phyloP scores from a whole-genome alignment of 2,329 filamentous ascomycete genomes.

The Penicillium nordicum region DNA sequence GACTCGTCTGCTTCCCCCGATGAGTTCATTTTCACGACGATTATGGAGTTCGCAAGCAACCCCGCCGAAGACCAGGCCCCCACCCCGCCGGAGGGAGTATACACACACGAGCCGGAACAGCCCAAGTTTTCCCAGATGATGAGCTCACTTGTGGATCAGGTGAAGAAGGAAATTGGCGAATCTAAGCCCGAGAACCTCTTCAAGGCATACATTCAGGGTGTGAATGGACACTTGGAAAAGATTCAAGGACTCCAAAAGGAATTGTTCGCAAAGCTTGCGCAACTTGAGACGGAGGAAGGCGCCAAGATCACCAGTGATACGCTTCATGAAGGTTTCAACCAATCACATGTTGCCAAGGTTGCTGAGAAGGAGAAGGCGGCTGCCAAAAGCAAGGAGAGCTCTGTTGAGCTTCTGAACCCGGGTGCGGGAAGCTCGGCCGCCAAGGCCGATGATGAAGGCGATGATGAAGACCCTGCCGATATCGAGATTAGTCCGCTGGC shows the following conservation, averaged over 20 bases:
- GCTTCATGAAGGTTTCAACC: conserved; percentile 86
- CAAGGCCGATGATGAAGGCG: conserved; percentile 53
- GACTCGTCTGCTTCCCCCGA: conserved; percentile 64
- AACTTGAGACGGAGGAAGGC: conserved; percentile 79
- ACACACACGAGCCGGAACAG: conserved; percentile 68
- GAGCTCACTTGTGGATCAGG: conserved; percentile 89
- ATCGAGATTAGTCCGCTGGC: conserved; percentile 73
- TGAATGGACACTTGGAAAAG: conserved; percentile 72
- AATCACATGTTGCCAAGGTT: conserved; percentile 70
- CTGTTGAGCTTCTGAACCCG: conserved; percentile 75
- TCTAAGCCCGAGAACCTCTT: conserved; percentile 66
- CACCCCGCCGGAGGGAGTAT: conserved; percentile 72
- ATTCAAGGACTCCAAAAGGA: conserved; percentile 75
- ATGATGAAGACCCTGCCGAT: conserved; percentile 64
- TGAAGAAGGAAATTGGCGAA: conserved; percentile 80
- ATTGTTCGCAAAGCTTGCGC: conserved; percentile 67
- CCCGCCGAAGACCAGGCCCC: conserved; percentile 73
- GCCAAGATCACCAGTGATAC: conserved; percentile 92
- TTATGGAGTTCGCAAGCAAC: conserved; percentile 75
- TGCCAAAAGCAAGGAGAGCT: conserved; percentile 40
- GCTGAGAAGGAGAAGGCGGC: conserved; percentile 45
- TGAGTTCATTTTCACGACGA: conserved; percentile 80
- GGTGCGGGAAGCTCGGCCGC: conserved; percentile 45
- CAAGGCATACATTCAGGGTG: conserved; percentile 71
- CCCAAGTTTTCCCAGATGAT: conserved; percentile 96